Evolutionary conservation across 352 stramenopile genomes (phyloP).

Genomic region (Thraustochytrium sp.): DNA sequence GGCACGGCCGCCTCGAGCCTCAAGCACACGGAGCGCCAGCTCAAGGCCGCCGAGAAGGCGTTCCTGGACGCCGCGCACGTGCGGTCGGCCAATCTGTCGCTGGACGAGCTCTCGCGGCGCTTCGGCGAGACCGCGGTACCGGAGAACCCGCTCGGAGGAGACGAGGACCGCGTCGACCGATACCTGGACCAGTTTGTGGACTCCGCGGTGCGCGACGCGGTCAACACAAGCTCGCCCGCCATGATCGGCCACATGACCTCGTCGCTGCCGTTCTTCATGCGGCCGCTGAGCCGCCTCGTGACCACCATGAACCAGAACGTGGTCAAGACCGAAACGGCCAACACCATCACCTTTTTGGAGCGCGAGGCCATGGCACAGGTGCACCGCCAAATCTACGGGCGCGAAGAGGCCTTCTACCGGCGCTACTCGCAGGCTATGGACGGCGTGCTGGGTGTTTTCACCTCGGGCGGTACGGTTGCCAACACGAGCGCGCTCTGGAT

Average conservation of each 20-base stretch:
- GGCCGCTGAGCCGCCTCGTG: constrained; percentile 23
- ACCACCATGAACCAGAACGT: constrained; percentile 39
- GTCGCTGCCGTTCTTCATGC: constrained; percentile 26
- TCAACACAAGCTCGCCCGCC: constrained; percentile 6
- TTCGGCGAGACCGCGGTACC: neutral
- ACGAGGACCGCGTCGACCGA: neutral
- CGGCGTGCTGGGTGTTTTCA: constrained; percentile 34
- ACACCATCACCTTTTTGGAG: constrained; percentile 33
- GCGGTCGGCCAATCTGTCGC: neutral
- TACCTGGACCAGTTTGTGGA: constrained; percentile 7
- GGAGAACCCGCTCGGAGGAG: neutral
- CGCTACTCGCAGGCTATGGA: neutral
- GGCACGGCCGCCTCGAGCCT: neutral
- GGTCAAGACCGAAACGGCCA: constrained; percentile 35
- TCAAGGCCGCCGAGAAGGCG: constrained; percentile 8
- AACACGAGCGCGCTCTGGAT: constrained; percentile 33
- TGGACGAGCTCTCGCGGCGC: constrained; percentile 2
- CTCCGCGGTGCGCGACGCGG: neutral
- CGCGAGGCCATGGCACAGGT: constrained; percentile 34
- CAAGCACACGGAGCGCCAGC: constrained; percentile 34
- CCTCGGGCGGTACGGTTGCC: constrained; percentile 18
- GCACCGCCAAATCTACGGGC: constrained; percentile 9
- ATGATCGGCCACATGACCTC: constrained; percentile 41
- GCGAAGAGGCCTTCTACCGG: constrained; percentile 12
- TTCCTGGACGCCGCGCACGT: neutral